Base-by-base conservation (phyloP, 495 filamentous ascomycete genomes). In the Lichenothelia convexa region DNA sequence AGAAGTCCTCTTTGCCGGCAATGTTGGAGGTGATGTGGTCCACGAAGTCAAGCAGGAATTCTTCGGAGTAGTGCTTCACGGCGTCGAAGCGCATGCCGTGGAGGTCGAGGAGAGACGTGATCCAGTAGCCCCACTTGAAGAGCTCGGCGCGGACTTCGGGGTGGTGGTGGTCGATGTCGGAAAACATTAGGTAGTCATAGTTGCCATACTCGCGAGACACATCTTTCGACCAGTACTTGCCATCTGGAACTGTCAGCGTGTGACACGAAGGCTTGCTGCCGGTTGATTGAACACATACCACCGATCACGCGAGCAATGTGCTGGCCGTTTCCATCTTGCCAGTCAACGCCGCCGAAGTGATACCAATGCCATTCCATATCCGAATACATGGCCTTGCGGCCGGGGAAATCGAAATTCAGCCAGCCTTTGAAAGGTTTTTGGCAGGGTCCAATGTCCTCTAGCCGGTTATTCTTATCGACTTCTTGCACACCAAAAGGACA, bases 21-120 rank as follows among this genome's bases (percentile, higher is more conserved):
- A 64, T 53, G 0, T 53, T 46, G 11, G 56, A 42, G 18, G 72
- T 60, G 21, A 82, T 43, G 34, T 63, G 52, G 2, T 54, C 47
- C 19, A 80, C 62, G 40, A 80, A 76, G 3, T 67, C 57, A 18
- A 59, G 59, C 13, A 77, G 64, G 46, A 82, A 83, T 0, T 59
- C 59, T 36, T 68, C 63, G 12, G 68, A 74, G 50, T 73, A 78
- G 54, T 85, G 79, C 49, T 80, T 75, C 16, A 71, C 68, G 12
- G 77, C 78, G 51, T 84, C 78, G 13, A 85, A 62, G 17, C 78
- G 63, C 44, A 85, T 73, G 5, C 78, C 79, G 42, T 62, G 60
- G 15, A 83, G 54, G 1, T 67, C 64, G 35, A 72, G 50, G 1
- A 63, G 51, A 11, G 9, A 11, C 0, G 57, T 61, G 31, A 85